phyloP scores from a whole-genome alignment of 345 rosid species.

The Firmiana major region DNA sequence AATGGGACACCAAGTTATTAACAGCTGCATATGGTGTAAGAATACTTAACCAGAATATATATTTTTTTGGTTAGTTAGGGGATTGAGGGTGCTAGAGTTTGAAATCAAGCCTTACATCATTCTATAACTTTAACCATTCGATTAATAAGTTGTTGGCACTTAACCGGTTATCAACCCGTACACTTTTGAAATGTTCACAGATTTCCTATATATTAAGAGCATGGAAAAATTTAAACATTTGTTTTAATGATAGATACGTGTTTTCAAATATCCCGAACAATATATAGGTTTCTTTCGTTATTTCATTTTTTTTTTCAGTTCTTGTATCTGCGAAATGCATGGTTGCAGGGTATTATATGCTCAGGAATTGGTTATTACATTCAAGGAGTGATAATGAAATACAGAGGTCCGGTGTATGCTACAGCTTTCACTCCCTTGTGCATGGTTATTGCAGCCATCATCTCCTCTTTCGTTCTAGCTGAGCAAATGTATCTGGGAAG shows the following conservation, averaged over 20 bases:
- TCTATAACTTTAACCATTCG: too few relatives aligned
- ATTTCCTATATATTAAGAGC: too few relatives aligned
- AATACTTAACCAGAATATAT: too few relatives aligned
- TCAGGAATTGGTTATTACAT: constrained; percentile 75
- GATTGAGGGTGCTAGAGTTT: too few relatives aligned
- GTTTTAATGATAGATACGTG: too few relatives aligned
- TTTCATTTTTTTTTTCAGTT: too few relatives aligned
- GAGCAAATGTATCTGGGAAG: constrained; percentile 89
- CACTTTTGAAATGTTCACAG: neutral
- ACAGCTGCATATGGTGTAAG: constrained; percentile 74
- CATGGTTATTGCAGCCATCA: constrained; percentile 76
- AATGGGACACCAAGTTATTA: constrained; percentile 70
- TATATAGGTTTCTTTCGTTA: neutral
- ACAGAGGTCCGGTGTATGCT: constrained; percentile 86
- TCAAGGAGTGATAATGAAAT: constrained; percentile 73
- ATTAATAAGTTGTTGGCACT: too few relatives aligned
- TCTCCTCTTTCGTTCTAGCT: constrained; percentile 66
- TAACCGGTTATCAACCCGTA: neutral
- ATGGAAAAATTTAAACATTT: too few relatives aligned
- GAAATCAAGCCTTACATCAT: too few relatives aligned
- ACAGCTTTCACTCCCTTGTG: constrained; percentile 74
- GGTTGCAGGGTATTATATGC: constrained; percentile 73
- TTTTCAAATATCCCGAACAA: too few relatives aligned
- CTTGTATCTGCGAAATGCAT: neutral
- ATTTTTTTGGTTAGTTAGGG: too few relatives aligned